Percentiles rank a stretch among this genome's conserved stretches.
These are phyloP conservation scores for Aureobasidium mangrovei DNA, from an alignment of 2,329 filamentous ascomycete genomes.

Conservation along the genomic window DNA sequence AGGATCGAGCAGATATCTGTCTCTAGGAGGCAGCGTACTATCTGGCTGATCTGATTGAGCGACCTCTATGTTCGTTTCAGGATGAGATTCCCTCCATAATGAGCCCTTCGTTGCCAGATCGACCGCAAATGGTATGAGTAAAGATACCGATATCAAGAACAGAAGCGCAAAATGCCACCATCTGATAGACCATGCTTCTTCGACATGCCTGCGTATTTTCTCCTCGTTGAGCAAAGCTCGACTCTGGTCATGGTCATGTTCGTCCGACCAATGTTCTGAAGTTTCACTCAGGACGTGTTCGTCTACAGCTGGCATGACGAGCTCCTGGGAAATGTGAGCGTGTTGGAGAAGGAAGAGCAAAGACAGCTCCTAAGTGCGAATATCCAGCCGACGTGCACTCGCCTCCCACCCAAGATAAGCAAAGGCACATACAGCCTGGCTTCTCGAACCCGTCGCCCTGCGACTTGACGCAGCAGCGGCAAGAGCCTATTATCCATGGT, in stretches of 20 bases:
- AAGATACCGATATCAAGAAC: constrained; percentile 8
- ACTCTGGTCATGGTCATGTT: constrained; percentile 16
- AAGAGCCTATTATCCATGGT: background rate
- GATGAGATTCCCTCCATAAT: background rate
- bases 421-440: background rate
- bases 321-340: background rate
- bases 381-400: background rate
- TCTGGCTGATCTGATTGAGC: background rate
- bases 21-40: background rate
- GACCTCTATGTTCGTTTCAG: background rate
- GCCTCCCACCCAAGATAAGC: no score
- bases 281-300: background rate
- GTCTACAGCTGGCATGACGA: background rate
- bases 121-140: constrained; percentile 14
- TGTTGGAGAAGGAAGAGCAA: no score
- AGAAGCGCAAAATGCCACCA: constrained; percentile 16
- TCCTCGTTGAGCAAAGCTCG: constrained; percentile 18
- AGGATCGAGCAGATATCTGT: constrained; percentile 50
- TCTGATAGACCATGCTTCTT: constrained; percentile 9
- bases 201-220: constrained; percentile 14
- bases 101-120: constrained; percentile 6
- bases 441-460: background rate
- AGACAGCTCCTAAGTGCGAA: background rate
- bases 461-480: background rate
- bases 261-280: background rate